Base-by-base conservation (phyloP, 495 filamentous ascomycete species). In the Neurospora tetrasperma region DNA sequence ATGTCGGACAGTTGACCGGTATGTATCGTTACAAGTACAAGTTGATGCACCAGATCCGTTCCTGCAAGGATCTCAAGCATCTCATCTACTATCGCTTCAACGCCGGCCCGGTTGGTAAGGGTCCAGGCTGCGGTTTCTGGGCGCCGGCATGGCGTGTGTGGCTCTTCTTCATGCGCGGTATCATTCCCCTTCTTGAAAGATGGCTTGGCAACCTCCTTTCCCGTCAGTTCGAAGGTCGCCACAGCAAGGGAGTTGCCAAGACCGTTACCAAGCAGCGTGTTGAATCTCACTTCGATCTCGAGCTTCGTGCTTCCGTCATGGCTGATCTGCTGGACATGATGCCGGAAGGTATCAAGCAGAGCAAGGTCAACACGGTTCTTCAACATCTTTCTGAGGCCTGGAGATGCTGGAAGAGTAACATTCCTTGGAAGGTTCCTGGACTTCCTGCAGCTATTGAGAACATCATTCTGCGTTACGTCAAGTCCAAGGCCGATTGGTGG, bases 11-110 rank as follows among this genome's bases (percentile, higher is more conserved):
- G 83, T 85, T 99, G 70, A 99, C 96, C 38, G 96, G 96, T 78
- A 99, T 99, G 96, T 99, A 99, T 84, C 93, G 96, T 39, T 99
- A 99, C 89, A 99, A 99, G 87, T 99, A 99, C 85, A 99, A 99
- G 85, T 88, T 99, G 43, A 99, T 99, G 96, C 96, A 99, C 81
- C 96, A 99, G 83, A 98, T 99, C 77, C 94, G 96, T 69, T 96
- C 96, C 3, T 99, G 96, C 85, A 99, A 99, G 80, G 96, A 99
- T 83, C 83, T 99, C 78, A 99, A 99, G 88, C 96, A 99, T 89
- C 81, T 99, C 70, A 98, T 99, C 75, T 99, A 99, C 85, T 98
- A 99, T 81, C 93, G 96, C 16, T 99, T 99, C 85, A 99, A 99
- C 81, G 95, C 94, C 42, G 96, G 95, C 0, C 92, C 96, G 31